Evolutionary conservation across 352 stramenopile species (phyloP), one percentile per base, ranked within the genome.

Genomic region (Phytopythium sindhum): DNA sequence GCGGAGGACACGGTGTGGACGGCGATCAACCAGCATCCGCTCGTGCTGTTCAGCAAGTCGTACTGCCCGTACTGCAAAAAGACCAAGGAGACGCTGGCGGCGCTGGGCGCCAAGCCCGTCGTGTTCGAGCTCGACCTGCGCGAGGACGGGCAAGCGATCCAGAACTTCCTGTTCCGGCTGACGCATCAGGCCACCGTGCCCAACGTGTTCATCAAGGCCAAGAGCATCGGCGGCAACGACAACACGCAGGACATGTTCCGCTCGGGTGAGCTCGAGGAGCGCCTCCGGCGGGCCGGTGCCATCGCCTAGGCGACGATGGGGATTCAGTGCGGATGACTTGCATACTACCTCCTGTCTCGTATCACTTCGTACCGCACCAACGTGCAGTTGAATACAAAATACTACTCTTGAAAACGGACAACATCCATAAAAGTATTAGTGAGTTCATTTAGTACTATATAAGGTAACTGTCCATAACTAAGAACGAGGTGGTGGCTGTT

Each of bases 151-250:
- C 61, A 61, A 15, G 86, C 88, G 28, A 97, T 99, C 65, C 94
- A 99, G 77, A 72, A 74, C 42, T 97, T 91, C 57, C 77, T 99
- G 33, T 78, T 92, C 57, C 69, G 88, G 31, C 80, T 98, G 58
- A 99, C 96, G 39, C 93, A 91, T 60, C 96, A 98, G 65, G 87
- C 87, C 57, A 99, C 96, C 4, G 97, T 99, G 45, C 97, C 98
- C 0, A 99, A 99, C 72, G 95, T 99, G 39, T 99, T 99, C 74
- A 94, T 99, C 56, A 94, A 92, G 60, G 93, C 93, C 59, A 91
- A 98, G 65, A 96, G 93, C 75, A 84, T 99, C 56, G 97, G 97
- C 62, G 97, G 97, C 45, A 94, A 97, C 63, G 96, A 99, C 75
- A 90, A 98, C 60, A 97, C 93, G 7, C 85, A 97, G 61, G 77